Evolutionary conservation across 768 basidiomycete species (phyloP), one percentile per base, ranked within the genome.

Genomic region (Boletus reticuloceps): DNA sequence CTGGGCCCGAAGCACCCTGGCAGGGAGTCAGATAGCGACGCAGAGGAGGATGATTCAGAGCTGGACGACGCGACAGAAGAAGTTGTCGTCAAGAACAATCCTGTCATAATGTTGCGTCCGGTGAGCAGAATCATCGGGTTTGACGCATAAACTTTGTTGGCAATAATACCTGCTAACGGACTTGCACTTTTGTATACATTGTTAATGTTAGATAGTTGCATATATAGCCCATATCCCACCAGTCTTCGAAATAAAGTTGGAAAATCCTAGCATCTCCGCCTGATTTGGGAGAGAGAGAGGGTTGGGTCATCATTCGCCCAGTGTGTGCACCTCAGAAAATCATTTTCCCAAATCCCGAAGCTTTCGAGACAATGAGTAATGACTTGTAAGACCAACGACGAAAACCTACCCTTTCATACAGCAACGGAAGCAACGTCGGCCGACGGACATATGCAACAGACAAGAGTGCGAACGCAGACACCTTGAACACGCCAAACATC

Each of bases 71-170:
- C 73, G 29, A 65, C 70, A 2, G 75, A 77, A 51, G 67, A 71
- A 41, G 71, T 59, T 27, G 64, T 69, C 39, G 75, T 77, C 58
- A 79, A 80, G 53, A 70, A 69, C 54, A 75, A 76, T 40, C 84
- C 84, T 32, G 77, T 79, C 5, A 78, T 88, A 45, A 83, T 68
- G 64, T 58, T 87, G 43, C 78, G 79, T 53, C 87, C 88, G 13
- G 69, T 83, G 54, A 79, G 76, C 58, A 82, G 75, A 60, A 79
- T 85, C 49, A 72, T 82, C 54, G 88, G 88, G 16, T 89, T 89
- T 56, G 66, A 70, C 27, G 58, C 59, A 19, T 67, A 51, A 69
- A 38, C 17, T n/a, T 37, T 42, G 39, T 29, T 31, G 16, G 32
- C 4, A 16, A 31, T 47, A 14, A 14, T 14, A 50, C 37, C 47